Base-by-base conservation (phyloP, 768 basidiomycete genomes). In the Leccinum disarticulatum region DNA sequence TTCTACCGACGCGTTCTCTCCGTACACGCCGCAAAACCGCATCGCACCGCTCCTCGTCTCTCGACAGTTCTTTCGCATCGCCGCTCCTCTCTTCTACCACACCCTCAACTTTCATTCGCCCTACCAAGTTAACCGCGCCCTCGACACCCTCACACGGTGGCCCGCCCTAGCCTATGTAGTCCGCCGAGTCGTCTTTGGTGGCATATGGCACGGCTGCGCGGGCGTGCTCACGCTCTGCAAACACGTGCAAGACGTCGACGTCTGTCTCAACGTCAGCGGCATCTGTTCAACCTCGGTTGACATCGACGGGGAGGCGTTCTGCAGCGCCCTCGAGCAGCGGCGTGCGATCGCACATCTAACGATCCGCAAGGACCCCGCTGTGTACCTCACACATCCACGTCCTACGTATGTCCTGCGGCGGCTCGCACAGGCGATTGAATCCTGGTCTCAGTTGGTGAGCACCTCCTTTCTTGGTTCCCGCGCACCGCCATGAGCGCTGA, bases 21-120 rank as follows among this genome's bases (percentile, higher is more conserved):
- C 58, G 6, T 50, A 33, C 50, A 56, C 55, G 10, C 53, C 59
- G 55, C 57, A 61, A 49, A 66, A 71, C 31, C 71, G 71, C 14
- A 66, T 73, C 17, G 74, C 82, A 5, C 77, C 80, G 0, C 78
- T 88, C 15, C 79, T 83, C 54, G 82, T 84, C 50, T 86, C 73
- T 53, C 79, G 71, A 41, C 66, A 73, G 25, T 84, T 87, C 73
- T 70, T 78, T 48, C 79, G 87, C 59, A 86, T 88, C 60, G 79
- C 77, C 2, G 79, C 79, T 0, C 86, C 86, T 2, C 76, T 86
- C 13, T 77, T 84, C 61, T 87, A 87, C 74, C 76, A 81, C 66
- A 76, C 78, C 47, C 60, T 88, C 47, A 74, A 77, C 64, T 66
- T 88, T 49, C 73, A 68, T 38, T 75, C 80, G 0, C 61, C 77